Evolutionary conservation across 2,329 filamentous ascomycete species (phyloP).

Genomic region (Raffaelea albimanens): DNA sequence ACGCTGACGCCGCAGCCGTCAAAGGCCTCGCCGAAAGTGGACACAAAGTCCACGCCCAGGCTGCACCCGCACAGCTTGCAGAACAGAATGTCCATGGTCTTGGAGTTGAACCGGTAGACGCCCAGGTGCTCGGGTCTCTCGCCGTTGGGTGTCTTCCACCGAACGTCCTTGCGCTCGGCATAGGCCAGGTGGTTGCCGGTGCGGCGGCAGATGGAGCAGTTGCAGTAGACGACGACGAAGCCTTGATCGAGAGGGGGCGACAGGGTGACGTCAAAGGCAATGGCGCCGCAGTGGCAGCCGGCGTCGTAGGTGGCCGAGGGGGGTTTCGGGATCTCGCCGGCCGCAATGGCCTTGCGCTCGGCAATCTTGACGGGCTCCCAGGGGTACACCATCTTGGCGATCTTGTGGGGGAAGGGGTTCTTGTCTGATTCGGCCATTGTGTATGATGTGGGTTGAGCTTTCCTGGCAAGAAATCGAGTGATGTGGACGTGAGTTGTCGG

Average conservation of each 20-base stretch:
- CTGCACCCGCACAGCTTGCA: slow-evolving; percentile 36
- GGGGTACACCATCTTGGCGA: too few species aligned
- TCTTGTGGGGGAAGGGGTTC: too few species aligned
- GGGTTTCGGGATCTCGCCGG: not conserved
- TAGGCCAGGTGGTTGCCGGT: slow-evolving; percentile 43
- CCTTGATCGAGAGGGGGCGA: slow-evolving; percentile 34
- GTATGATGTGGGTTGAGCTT: too few species aligned
- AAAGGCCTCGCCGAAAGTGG: slow-evolving; percentile 13
- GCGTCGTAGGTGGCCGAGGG: slow-evolving; percentile 31
- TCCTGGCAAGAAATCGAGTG: too few species aligned
- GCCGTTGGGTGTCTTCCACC: slow-evolving; percentile 26
- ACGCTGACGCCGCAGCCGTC: slow-evolving; percentile 35
- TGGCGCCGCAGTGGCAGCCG: slow-evolving; percentile 43
- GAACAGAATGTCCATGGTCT: slow-evolving; percentile 37
- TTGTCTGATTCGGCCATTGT: too few species aligned
- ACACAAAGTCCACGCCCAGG: slow-evolving; percentile 36
- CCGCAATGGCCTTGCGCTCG: not conserved
- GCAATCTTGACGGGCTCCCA: too few species aligned
- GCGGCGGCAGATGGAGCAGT: slow-evolving; percentile 43
- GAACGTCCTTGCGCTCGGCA: slow-evolving; percentile 27
- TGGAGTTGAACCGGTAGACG: slow-evolving; percentile 36
- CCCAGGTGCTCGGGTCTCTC: slow-evolving; percentile 24
- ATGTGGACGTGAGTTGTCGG: too few species aligned
- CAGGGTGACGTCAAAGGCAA: slow-evolving; percentile 37
- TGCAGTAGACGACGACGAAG: slow-evolving; percentile 37